Conservation (phyloP, 805 yeast genomes). For the Alloascoidea hylecoeti region DNA sequence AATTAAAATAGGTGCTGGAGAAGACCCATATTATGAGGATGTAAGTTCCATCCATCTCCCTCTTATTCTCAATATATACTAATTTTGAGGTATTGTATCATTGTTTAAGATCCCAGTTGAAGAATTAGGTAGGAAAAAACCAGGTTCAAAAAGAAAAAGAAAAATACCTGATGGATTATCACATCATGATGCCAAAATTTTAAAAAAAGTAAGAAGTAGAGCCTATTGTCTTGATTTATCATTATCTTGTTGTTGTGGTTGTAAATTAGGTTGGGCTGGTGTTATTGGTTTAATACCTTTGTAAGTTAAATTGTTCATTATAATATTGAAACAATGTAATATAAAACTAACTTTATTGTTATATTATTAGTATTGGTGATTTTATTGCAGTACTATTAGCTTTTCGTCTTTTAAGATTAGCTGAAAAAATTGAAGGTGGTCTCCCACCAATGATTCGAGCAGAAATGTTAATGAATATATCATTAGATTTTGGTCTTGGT, state of each 20-base stretch:
- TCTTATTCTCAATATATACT: not conserved
- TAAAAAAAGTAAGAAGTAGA: conserved; percentile 34
- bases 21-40: conserved; percentile 27
- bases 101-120: not conserved
- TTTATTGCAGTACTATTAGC: conserved; percentile 39
- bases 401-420: conserved; percentile 22
- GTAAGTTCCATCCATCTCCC: conserved; percentile 10
- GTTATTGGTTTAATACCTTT: conserved; percentile 59
- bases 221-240: conserved; percentile 61
- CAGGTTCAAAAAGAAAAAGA: conserved; percentile 22
- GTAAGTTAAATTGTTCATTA: too few species aligned
- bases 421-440: conserved; percentile 46
- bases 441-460: conserved; percentile 39
- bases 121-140: not conserved
- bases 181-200: conserved; percentile 31
- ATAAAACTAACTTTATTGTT: too few species aligned
- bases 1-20: too few species aligned
- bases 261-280: conserved; percentile 52
- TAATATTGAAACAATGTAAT: too few species aligned
- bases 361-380: conserved; percentile 31
- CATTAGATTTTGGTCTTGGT: conserved; percentile 56
- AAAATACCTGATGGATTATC: conserved; percentile 45
- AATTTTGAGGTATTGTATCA: not conserved
- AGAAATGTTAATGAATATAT: conserved; percentile 46
- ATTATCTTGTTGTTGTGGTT: conserved; percentile 45